phyloP scores from a whole-genome alignment of 2,329 filamentous ascomycete species.

The Aschersonia sp. region DNA sequence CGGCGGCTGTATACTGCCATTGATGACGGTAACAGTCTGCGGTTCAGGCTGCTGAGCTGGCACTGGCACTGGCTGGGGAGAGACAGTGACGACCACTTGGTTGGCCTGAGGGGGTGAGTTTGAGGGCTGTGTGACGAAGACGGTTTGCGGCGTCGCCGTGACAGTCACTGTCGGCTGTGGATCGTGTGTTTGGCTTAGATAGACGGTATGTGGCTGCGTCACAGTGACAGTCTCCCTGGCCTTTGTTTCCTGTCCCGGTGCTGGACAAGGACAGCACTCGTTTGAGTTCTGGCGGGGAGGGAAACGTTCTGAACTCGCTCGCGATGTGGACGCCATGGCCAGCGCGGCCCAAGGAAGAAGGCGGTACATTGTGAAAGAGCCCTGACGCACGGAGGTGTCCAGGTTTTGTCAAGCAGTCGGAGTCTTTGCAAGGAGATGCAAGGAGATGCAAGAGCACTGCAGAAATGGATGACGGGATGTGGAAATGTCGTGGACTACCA shows the following conservation, averaged over 20 bases:
- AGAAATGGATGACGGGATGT: too few relatives aligned
- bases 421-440: not conserved
- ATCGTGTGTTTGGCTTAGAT: slow-evolving; percentile 8
- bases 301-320: slow-evolving; percentile 12
- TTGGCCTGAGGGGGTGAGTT: not conserved
- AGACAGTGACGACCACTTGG: slow-evolving; percentile 5
- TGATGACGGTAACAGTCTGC: slow-evolving; percentile 3
- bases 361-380: slow-evolving; percentile 10
- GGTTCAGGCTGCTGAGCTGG: not conserved
- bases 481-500: too few relatives aligned
- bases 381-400: too few relatives aligned
- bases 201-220: slow-evolving; percentile 14
- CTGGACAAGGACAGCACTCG: slow-evolving; percentile 16
- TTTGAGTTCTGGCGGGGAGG: slow-evolving; percentile 7
- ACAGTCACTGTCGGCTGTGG: slow-evolving; percentile 7
- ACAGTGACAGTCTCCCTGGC: slow-evolving; percentile 12
- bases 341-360: slow-evolving; percentile 11
- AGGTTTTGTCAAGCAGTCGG: too few relatives aligned
- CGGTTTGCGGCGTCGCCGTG: slow-evolving; percentile 8
- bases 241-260: slow-evolving; percentile 5
- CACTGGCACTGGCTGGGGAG: slow-evolving; percentile 2
- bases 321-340: slow-evolving; percentile 11
- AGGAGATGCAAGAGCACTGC: not conserved
- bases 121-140: slow-evolving; percentile 4
- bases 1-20: not conserved